Evolutionary conservation across 805 yeast genomes (phyloP).

Genomic region (Myxozyma geophila): DNA sequence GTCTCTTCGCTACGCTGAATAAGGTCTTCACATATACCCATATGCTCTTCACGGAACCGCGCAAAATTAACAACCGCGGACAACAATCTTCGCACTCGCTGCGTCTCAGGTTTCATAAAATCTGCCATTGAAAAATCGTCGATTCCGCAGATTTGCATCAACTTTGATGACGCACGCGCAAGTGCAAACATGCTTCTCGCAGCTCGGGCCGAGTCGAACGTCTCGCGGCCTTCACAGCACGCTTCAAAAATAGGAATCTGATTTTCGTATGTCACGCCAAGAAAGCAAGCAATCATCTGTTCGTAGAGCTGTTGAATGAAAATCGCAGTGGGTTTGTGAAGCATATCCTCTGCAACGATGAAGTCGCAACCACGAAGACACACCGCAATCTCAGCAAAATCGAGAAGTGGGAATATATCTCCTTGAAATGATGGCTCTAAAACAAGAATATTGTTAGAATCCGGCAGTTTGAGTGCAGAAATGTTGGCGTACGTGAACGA

Average conservation of each 20-base stretch:
- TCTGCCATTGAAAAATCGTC: conserved; percentile 77
- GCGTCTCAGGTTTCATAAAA: conserved; percentile 75
- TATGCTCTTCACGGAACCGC: conserved; percentile 76
- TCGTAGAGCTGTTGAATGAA: conserved; percentile 61
- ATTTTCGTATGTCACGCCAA: conserved; percentile 54
- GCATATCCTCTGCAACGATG: conserved; percentile 61
- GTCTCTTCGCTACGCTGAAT: conserved; percentile 50
- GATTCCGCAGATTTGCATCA: conserved; percentile 60
- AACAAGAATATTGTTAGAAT: too few species aligned
- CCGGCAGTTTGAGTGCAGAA: too few species aligned
- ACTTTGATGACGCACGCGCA: conserved; percentile 32
- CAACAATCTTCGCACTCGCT: conserved; percentile 63
- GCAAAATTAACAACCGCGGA: conserved; percentile 89
- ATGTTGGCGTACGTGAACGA: conserved; percentile 27
- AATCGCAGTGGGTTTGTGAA: conserved; percentile 61
- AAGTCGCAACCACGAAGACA: conserved; percentile 68
- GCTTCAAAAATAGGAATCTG: conserved; percentile 40
- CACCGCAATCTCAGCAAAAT: conserved; percentile 59
- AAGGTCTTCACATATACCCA: conserved; percentile 68
- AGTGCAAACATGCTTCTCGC: conserved; percentile 35
- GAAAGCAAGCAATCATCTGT: conserved; percentile 64
- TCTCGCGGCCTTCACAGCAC: conserved; percentile 45
- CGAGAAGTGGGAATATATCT: conserved; percentile 61
- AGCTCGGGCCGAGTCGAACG: conserved; percentile 34
- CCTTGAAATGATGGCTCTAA: conserved; percentile 32